Percentiles rank a stretch among this genome's conserved stretches.
phyloP scores from a whole-genome alignment of 2,329 filamentous ascomycete species.

The Thyridium curvatum region DNA sequence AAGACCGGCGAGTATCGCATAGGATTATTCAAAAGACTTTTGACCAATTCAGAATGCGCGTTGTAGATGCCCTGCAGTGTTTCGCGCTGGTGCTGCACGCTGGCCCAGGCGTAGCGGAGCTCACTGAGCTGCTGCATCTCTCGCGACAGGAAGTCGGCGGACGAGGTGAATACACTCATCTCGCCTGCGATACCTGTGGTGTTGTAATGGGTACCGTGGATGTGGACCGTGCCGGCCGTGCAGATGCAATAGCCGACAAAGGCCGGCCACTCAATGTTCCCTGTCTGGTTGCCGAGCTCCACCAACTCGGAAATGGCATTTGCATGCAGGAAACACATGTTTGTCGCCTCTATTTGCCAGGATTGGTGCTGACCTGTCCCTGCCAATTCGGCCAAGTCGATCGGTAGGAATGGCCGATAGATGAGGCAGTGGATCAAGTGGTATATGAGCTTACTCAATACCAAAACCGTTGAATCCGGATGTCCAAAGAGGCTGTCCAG shows the following conservation, averaged over 20 bases:
- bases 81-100: conserved; percentile 73
- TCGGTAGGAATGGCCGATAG: conserved; percentile 79
- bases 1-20: conserved; percentile 74
- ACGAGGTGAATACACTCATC: conserved; percentile 57
- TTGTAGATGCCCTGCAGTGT: conserved; percentile 71
- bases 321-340: conserved; percentile 78
- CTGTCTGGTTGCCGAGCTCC: conserved; percentile 68
- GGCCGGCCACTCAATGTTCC: conserved; percentile 75
- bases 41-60: conserved; percentile 76
- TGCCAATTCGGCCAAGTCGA: conserved; percentile 74
- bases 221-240: conserved; percentile 81
- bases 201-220: conserved; percentile 78
- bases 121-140: conserved; percentile 78
- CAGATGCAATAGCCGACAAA: conserved; percentile 84
- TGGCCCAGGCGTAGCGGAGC: conserved; percentile 68
- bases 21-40: conserved; percentile 59
- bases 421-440: conserved; percentile 83
- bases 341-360: conserved; percentile 89
- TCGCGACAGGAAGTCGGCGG: conserved; percentile 63
- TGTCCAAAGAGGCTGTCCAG: conserved; percentile 71
- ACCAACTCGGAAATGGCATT: conserved; percentile 82
- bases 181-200: conserved; percentile 39
- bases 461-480: conserved; percentile 68
- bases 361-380: conserved; percentile 80
- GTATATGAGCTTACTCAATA: conserved; percentile 81